Conservation (phyloP, 257 asterid genomes). For the Misopates orontium region DNA sequence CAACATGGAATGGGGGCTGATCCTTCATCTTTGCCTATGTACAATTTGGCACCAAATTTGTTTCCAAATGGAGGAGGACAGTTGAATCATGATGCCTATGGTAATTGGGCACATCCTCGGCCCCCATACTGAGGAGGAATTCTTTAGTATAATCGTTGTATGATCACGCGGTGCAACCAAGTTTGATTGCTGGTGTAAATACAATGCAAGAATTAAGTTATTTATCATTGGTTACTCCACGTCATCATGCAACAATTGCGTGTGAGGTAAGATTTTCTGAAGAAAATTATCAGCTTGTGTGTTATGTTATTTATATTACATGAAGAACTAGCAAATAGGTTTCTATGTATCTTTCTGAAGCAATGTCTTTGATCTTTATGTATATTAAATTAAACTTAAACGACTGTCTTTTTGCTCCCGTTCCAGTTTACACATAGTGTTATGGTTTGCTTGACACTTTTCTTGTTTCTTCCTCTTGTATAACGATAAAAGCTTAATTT, state of each 20-base stretch:
- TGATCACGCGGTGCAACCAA: no score
- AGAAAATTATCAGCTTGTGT: not conserved
- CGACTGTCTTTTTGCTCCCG: not conserved
- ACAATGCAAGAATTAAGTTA: no score
- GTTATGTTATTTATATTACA: not conserved
- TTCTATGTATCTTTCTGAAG: conserved; percentile 8
- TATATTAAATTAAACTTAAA: conserved; percentile 17
- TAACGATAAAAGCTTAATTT: no score
- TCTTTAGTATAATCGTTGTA: no score
- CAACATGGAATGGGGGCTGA: conserved; percentile 32
- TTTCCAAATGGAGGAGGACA: conserved; percentile 39
- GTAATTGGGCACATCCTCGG: conserved; percentile 41
- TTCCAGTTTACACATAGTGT: conserved; percentile 24
- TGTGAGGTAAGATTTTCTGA: not conserved
- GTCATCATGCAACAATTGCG: no score
- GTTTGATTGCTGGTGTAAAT: no score
- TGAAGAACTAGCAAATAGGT: not conserved
- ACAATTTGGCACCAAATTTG: conserved; percentile 45
- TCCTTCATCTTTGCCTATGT: conserved; percentile 37
- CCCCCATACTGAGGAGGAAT: conserved; percentile 36
- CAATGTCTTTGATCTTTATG: conserved; percentile 24
- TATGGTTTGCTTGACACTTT: conserved; percentile 22
- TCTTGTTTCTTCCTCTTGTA: not conserved
- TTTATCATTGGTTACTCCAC: no score
- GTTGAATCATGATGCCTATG: conserved; percentile 47